A percentile compares a stretch with the other conserved stretches of the same genome.
These are phyloP conservation scores for Clonostachys byssicola DNA, from an alignment of 2,329 filamentous ascomycete genomes.

Conservation along the genomic window DNA sequence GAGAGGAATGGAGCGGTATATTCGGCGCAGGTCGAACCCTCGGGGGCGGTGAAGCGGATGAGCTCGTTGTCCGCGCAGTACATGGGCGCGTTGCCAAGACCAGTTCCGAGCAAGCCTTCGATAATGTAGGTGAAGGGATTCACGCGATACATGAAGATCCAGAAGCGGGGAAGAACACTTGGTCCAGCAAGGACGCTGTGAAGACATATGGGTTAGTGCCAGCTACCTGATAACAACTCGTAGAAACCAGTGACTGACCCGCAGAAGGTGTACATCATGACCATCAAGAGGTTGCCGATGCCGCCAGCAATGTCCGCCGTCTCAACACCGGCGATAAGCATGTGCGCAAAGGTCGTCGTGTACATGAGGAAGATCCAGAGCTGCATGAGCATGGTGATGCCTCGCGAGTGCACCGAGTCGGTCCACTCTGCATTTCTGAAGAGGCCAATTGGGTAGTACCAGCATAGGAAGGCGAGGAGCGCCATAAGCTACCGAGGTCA, in stretches of 20 bases:
- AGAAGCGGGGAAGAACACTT: conserved; percentile 61
- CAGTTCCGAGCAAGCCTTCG: conserved; percentile 58
- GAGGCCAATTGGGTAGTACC: conserved; percentile 54
- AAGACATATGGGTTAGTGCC: conserved; percentile 5
- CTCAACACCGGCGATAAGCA: conserved; percentile 53
- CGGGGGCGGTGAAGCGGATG: conserved; percentile 54
- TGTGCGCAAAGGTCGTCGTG: background rate
- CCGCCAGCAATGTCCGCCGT: background rate
- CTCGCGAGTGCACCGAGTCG: conserved; percentile 65
- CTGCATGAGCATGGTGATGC: conserved; percentile 56
- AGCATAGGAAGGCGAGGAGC: conserved; percentile 80
- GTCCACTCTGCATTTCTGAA: conserved; percentile 66
- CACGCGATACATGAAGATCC: conserved; percentile 73
- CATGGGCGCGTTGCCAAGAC: conserved; percentile 56
- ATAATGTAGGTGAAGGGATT: conserved; percentile 75
- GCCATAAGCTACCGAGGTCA: conserved; percentile 14
- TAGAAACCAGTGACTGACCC: background rate
- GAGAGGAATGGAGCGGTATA: conserved; percentile 45
- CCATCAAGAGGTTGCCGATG: background rate
- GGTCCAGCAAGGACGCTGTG: conserved; percentile 58
- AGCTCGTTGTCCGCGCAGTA: conserved; percentile 62
- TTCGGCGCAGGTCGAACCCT: conserved; percentile 45
- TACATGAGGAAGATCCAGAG: conserved; percentile 3
- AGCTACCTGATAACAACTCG: too few species aligned
- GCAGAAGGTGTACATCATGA: conserved; percentile 1